Percentiles rank a stretch among this genome's conserved stretches.
phyloP scores from a whole-genome alignment of 78 protist species.

The Dictyostelium capitatum region DNA sequence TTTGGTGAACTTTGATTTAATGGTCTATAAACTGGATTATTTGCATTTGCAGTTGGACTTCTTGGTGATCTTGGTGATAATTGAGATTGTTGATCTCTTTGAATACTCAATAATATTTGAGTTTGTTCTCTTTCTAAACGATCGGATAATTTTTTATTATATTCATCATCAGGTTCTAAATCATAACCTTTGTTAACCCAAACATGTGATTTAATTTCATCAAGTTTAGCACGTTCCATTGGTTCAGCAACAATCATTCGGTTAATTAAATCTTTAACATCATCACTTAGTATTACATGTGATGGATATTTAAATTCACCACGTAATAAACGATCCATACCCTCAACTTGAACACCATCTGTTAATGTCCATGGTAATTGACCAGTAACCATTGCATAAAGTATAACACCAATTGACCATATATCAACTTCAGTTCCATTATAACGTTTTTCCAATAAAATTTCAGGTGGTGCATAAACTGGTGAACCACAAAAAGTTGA shows the following conservation, averaged over 20 bases:
- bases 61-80: background rate
- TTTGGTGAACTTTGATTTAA: constrained; percentile 46
- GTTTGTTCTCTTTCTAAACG: constrained; percentile 20
- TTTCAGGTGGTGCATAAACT: constrained; percentile 92
- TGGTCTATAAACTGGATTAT: background rate
- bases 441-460: constrained; percentile 82
- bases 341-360: constrained; percentile 83
- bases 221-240: constrained; percentile 34
- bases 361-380: constrained; percentile 83
- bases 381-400: constrained; percentile 86
- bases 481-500: constrained; percentile 94
- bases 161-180: constrained; percentile 71
- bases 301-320: constrained; percentile 75
- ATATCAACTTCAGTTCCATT: constrained; percentile 83
- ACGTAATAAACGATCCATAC: constrained; percentile 61
- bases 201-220: constrained; percentile 59
- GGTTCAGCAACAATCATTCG: constrained; percentile 78
- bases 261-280: constrained; percentile 67
- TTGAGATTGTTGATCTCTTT: background rate
- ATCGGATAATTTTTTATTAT: constrained; percentile 23
- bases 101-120: background rate
- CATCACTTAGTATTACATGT: constrained; percentile 52
- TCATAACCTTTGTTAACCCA: constrained; percentile 82
- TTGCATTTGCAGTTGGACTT: background rate
- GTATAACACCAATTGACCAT: constrained; percentile 71